A percentile compares a stretch with the other conserved stretches of the same genome.
phyloP scores from a whole-genome alignment of 305 asterid genomes.

The Fraxinus sp. region DNA sequence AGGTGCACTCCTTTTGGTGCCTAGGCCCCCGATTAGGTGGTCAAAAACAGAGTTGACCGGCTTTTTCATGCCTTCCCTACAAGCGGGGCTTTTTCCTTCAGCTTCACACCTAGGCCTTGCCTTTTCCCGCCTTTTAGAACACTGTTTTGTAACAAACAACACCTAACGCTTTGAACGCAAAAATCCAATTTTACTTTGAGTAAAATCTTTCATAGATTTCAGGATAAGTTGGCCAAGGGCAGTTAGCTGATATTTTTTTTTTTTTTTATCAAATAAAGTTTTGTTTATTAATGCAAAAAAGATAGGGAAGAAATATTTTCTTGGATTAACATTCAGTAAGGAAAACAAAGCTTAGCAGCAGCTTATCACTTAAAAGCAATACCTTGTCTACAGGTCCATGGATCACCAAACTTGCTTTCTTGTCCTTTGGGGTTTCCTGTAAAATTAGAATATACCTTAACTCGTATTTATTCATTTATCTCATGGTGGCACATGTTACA shows the following conservation, averaged over 20 bases:
- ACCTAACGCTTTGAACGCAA: background rate
- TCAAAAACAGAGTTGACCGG: background rate
- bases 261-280: background rate
- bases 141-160: background rate
- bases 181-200: background rate
- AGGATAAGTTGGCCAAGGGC: slow-evolving; percentile 7
- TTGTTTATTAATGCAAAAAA: background rate
- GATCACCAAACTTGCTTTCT: slow-evolving; percentile 89
- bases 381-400: slow-evolving; percentile 95
- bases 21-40: background rate
- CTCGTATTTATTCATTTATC: slow-evolving; percentile 12
- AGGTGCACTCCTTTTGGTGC: background rate
- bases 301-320: slow-evolving; percentile 1
- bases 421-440: slow-evolving; percentile 98
- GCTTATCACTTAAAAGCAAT: slow-evolving; percentile 10
- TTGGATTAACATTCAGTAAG: slow-evolving; percentile 5
- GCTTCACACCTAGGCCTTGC: background rate
- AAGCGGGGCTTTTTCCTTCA: background rate
- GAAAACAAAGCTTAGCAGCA: slow-evolving; percentile 14
- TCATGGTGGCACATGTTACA: slow-evolving; percentile 15
- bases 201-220: slow-evolving; percentile 11
- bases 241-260: background rate
- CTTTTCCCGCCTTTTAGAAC: background rate
- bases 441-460: slow-evolving; percentile 23
- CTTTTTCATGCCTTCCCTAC: background rate